These are phyloP conservation scores for Tanacetum coccineum DNA, from an alignment of 129 eudicot species.

Conservation along the genomic window DNA sequence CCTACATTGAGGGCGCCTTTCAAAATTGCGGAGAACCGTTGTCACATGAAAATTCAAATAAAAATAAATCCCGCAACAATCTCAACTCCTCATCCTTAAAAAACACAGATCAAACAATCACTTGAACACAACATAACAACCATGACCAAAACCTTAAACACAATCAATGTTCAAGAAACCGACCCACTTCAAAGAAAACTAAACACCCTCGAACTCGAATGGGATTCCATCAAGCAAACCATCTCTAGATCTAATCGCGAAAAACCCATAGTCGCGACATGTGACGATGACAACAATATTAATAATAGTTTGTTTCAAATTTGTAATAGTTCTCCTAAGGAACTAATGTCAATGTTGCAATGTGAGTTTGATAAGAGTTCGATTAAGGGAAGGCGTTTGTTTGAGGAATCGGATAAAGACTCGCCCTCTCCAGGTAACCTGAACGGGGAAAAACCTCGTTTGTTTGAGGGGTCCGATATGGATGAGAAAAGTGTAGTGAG, in stretches of 20 bases:
- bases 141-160: constrained; percentile 5
- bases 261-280: neutral
- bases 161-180: constrained; percentile 1
- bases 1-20: neutral
- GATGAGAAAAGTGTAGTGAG: constrained; percentile 25
- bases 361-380: constrained; percentile 30
- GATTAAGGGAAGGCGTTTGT: constrained; percentile 40
- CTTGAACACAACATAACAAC: constrained; percentile 9
- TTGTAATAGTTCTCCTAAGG: constrained; percentile 35
- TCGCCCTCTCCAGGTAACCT: no score
- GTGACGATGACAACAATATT: neutral
- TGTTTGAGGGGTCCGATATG: constrained; percentile 13
- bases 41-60: constrained; percentile 14
- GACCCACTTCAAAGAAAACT: constrained; percentile 30
- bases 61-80: constrained; percentile 16
- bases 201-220: constrained; percentile 27
- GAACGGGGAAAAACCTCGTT: no score
- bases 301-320: neutral
- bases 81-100: neutral
- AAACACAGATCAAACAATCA: constrained; percentile 13
- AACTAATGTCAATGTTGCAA: constrained; percentile 39
- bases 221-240: constrained; percentile 33
- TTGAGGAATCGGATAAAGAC: constrained; percentile 22
- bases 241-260: constrained; percentile 22
- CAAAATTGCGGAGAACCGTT: constrained; percentile 23